Evolutionary conservation across 1,284 basidiomycete genomes (phyloP), one percentile per base, ranked within the genome.

Genomic region (Cystobasidiaceae sp.): DNA sequence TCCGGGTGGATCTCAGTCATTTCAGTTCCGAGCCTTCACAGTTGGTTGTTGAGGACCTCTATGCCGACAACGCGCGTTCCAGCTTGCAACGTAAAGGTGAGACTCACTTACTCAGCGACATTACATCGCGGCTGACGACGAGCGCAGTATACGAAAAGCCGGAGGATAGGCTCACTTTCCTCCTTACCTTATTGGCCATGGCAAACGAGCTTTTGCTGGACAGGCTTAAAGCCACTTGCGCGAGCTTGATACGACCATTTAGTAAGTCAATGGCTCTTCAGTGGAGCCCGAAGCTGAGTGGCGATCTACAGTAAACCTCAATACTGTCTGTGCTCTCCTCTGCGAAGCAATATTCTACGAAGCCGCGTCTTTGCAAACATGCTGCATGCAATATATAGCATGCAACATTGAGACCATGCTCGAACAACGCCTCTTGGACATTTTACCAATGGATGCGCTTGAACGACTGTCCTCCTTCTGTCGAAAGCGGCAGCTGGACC

Each of bases 141-240:
- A 15, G 13, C 43, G 17, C 71, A 88, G 88, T 87, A 67, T 86
- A 85, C 28, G 77, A 82, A 37, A 84, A 83, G 0, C 78, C 86
- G 9, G 91, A 97, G 69, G 85, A 88, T 48, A 81, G 90, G 51
- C 77, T 97, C 66, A 89, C 93, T 69, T 90, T 93, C 71, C 82
- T 93, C 74, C 91, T 94, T 69, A 85, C 89, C 43, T 86, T 97
- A 19, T 84, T 97, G 75, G 86, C 87, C 23, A 86, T 85, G 11
- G 90, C 93, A 32, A 93, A 90, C 71, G 93, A 97, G 77, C 78
- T 97, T 1, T 81, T 97, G 23, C 81, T 97, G 23, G 89, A 91
- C 71, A 86, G 88, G 25, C 83, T 97, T 8, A 83, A 92, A 61
- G 82, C 90, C 2, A 78, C 96, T 9, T 94, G 92, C 77, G 91